Evolutionary conservation across 2,329 filamentous ascomycete genomes (phyloP).

Genomic region (Hymenoscyphus repandus): DNA sequence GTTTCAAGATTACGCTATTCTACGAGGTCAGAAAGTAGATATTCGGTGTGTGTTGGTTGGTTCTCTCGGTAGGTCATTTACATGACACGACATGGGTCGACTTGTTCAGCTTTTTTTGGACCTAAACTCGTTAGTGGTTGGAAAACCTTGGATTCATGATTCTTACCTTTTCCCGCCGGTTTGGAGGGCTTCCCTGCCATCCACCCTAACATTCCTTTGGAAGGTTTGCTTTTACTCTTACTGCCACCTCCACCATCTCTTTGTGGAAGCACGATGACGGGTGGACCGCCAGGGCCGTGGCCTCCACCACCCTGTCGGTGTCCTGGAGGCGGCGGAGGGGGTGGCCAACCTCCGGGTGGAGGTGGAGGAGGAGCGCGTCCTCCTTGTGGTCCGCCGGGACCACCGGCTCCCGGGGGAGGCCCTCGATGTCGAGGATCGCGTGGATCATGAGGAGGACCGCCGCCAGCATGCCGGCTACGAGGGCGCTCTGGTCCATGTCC

Average conservation of each 20-base stretch:
- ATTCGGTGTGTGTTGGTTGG: neutral
- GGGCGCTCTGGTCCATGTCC: slow-evolving; percentile 5
- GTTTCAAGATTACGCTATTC: slow-evolving; percentile 5
- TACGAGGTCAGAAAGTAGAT: slow-evolving; percentile 2
- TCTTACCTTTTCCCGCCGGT: slow-evolving; percentile 27
- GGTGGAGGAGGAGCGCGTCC: slow-evolving; percentile 5
- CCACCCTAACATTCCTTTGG: slow-evolving; percentile 24
- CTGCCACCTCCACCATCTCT: slow-evolving; percentile 1
- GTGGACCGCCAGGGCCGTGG: slow-evolving; percentile 8
- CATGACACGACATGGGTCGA: slow-evolving; percentile 20
- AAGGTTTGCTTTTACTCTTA: slow-evolving; percentile 15
- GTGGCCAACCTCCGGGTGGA: slow-evolving; percentile 7
- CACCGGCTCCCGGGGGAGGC: neutral
- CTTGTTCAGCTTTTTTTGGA: slow-evolving; percentile 27
- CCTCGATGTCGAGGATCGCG: slow-evolving; percentile 4
- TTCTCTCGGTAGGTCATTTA: slow-evolving; percentile 12
- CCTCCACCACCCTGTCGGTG: slow-evolving; percentile 5
- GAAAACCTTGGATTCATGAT: neutral
- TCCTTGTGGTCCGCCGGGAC: slow-evolving; percentile 1
- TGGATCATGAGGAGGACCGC: slow-evolving; percentile 8
- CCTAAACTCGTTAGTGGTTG: slow-evolving; percentile 16
- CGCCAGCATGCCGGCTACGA: slow-evolving; percentile 6
- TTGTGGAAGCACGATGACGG: slow-evolving; percentile 15
- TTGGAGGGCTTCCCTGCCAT: slow-evolving; percentile 25
- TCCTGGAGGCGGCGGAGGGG: slow-evolving; percentile 9